These are phyloP conservation scores for Papiliotrema nemorosa DNA, from an alignment of 1,284 basidiomycete genomes.

Conservation along the genomic window DNA sequence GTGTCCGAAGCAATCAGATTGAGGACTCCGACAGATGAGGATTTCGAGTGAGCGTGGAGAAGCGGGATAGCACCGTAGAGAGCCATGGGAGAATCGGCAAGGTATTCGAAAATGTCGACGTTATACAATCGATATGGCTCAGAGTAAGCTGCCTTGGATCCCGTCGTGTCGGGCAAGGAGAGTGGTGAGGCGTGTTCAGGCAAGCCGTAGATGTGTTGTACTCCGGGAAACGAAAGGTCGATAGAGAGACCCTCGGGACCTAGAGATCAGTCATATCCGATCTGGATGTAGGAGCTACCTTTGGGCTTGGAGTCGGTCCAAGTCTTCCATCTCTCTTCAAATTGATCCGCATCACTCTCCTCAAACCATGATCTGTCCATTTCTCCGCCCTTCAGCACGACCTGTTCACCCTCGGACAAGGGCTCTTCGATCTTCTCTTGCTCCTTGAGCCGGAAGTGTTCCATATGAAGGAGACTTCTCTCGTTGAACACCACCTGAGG, in stretches of 20 bases:
- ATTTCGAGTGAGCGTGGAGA: conserved; percentile 81
- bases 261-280: conserved; percentile 37
- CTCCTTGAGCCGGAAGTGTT: conserved; percentile 82
- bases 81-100: conserved; percentile 83
- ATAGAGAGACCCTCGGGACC: conserved; percentile 90
- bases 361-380: conserved; percentile 74
- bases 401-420: conserved; percentile 41
- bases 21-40: conserved; percentile 83
- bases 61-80: conserved; percentile 90
- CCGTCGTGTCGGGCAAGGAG: conserved; percentile 72
- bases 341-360: conserved; percentile 72
- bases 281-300: conserved; percentile 55
- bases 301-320: conserved; percentile 94
- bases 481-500: conserved; percentile 89
- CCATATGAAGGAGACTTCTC: conserved; percentile 88
- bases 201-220: conserved; percentile 86
- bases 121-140: conserved; percentile 97
- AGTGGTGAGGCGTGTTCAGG: conserved; percentile 94
- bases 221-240: conserved; percentile 89
- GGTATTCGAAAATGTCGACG: conserved; percentile 95
- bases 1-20: conserved; percentile 90
- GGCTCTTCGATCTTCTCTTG: conserved; percentile 43
- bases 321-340: conserved; percentile 82
- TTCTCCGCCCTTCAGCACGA: conserved; percentile 48
- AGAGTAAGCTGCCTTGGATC: conserved; percentile 60